These are phyloP conservation scores for Zopfochytrium polystomum DNA, from an alignment of 371 early-diverging fungal genomes.

Conservation along the genomic window DNA sequence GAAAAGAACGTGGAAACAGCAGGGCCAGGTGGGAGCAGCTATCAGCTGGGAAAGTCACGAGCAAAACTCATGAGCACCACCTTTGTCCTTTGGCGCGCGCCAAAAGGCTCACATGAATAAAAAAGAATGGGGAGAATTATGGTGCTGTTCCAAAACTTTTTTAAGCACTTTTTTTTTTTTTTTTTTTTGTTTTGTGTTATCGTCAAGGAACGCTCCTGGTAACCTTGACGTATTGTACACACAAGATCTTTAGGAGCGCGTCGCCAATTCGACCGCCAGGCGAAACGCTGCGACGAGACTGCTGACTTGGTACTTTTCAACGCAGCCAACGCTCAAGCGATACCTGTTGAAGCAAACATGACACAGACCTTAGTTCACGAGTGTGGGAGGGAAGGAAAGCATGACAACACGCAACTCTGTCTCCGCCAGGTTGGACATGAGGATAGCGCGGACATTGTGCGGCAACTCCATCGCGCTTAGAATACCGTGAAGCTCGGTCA, in stretches of 20 bases:
- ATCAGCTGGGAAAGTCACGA: too few relatives aligned
- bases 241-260: neutral
- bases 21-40: too few relatives aligned
- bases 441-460: constrained; percentile 54
- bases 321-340: constrained; percentile 74
- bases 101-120: too few relatives aligned
- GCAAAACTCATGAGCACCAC: too few relatives aligned
- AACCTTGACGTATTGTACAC: too few relatives aligned
- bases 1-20: too few relatives aligned
- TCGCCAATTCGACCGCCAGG: constrained; percentile 64
- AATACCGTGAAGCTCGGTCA: constrained; percentile 68
- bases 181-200: too few relatives aligned
- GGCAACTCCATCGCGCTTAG: constrained; percentile 68
- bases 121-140: too few relatives aligned
- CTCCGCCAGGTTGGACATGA: constrained; percentile 78
- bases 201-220: too few relatives aligned
- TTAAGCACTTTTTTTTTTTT: too few relatives aligned
- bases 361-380: neutral
- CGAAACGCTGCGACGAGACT: constrained; percentile 79
- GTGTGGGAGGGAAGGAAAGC: neutral
- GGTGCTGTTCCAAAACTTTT: too few relatives aligned
- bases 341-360: constrained; percentile 44
- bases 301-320: constrained; percentile 77
- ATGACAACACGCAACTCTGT: constrained; percentile 67
- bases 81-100: too few relatives aligned